phyloP scores from a whole-genome alignment of 2,329 filamentous ascomycete genomes.

The Emericellopsis cladophorae region DNA sequence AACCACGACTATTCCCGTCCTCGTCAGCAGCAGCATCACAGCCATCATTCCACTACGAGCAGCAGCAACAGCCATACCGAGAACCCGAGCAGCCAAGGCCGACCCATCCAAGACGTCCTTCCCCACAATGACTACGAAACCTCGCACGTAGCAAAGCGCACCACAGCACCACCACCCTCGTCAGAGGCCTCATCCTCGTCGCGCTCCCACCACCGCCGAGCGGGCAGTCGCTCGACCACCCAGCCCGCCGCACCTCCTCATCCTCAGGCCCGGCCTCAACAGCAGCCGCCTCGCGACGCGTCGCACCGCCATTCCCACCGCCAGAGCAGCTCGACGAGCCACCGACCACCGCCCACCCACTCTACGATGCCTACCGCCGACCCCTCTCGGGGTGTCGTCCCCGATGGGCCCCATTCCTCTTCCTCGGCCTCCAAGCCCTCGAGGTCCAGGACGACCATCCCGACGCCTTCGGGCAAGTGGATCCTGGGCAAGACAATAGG shows the following conservation, averaged over 20 bases:
- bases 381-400: slow-evolving; percentile 36
- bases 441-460: slow-evolving; percentile 68
- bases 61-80: neutral
- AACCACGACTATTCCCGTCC: neutral
- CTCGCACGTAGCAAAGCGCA: slow-evolving; percentile 52
- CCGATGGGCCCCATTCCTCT: slow-evolving; percentile 26
- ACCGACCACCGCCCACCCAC: slow-evolving; percentile 20
- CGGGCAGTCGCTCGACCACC: neutral
- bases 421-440: slow-evolving; percentile 29
- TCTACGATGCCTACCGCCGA: slow-evolving; percentile 22
- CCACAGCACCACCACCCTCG: slow-evolving; percentile 22
- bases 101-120: slow-evolving; percentile 17
- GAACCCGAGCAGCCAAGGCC: neutral
- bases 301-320: neutral
- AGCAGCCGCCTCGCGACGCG: too few species aligned
- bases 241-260: neutral
- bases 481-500: slow-evolving; percentile 93
- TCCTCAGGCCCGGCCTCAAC: neutral
- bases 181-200: neutral
- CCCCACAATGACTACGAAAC: slow-evolving; percentile 63
- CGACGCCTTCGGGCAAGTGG: slow-evolving; percentile 85
- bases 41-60: neutral
- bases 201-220: neutral
- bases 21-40: neutral
- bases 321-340: neutral